These are phyloP conservation scores for Xerocomellus intermedius DNA, from an alignment of 768 basidiomycete species.

Conservation along the genomic window DNA sequence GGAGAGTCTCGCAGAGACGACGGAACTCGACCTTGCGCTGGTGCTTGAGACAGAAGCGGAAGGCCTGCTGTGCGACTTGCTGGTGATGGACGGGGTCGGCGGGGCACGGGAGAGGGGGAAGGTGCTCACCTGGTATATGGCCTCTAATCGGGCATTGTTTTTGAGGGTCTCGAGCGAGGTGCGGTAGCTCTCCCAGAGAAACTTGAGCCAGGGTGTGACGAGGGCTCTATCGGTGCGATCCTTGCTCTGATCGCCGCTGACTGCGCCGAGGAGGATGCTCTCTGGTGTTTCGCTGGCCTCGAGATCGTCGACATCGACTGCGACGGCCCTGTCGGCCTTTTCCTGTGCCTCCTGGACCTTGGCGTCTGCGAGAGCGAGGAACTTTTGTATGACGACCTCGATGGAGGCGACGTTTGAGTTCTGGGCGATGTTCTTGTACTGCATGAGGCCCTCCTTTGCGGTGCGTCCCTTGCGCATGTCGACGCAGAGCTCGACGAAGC, in stretches of 20 bases:
- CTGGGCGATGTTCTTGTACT: constrained; percentile 97
- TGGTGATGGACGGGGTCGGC: constrained; percentile 27
- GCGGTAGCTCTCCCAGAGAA: constrained; percentile 98
- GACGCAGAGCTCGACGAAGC: constrained; percentile 95
- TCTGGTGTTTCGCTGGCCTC: constrained; percentile 96
- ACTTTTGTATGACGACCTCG: constrained; percentile 85
- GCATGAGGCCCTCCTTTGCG: constrained; percentile 90
- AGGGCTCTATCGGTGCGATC: constrained; percentile 93
- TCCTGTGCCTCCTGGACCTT: constrained; percentile 87
- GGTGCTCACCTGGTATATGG: constrained; percentile 82
- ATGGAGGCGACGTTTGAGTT: constrained; percentile 89
- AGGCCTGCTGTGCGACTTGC: constrained; percentile 96
- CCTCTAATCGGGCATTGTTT: constrained; percentile 90
- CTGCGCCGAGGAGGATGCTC: constrained; percentile 85
- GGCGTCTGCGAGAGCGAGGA: constrained; percentile 76
- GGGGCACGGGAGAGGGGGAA: too few relatives aligned
- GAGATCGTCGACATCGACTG: constrained; percentile 88
- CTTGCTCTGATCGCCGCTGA: constrained; percentile 86
- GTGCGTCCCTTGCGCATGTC: constrained; percentile 79
- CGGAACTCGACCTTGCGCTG: constrained; percentile 96
- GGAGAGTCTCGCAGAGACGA: constrained; percentile 92
- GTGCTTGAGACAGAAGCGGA: constrained; percentile 94
- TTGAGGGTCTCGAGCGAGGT: constrained; percentile 94
- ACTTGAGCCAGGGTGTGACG: constrained; percentile 97
- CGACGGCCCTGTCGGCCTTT: constrained; percentile 74